A percentile compares a stretch with the other conserved stretches of the same genome.
Conservation (phyloP, 2,329 filamentous ascomycete species). For the Volutella citrinella region DNA sequence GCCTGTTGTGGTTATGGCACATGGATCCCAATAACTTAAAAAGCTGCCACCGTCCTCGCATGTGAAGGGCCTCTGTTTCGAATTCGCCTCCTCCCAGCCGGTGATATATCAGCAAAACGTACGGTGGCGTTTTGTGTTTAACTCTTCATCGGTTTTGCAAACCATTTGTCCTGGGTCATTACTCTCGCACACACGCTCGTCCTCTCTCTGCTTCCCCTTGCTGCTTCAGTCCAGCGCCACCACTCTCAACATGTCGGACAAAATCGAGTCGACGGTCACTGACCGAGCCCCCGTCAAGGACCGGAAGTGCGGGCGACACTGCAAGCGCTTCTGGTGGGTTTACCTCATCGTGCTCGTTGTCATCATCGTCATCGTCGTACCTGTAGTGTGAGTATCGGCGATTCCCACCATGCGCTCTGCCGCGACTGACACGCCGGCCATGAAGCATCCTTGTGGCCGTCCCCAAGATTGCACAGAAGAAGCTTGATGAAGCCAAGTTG, state of each 20-base stretch:
- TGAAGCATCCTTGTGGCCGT: constrained; percentile 54
- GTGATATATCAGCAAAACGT: no score
- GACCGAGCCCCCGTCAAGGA: constrained; percentile 32
- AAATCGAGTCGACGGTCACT: constrained; percentile 32
- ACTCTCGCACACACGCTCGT: no score
- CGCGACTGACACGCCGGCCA: neutral
- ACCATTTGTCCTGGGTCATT: no score
- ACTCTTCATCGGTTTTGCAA: no score
- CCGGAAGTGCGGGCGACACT: no score
- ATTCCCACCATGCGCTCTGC: neutral
- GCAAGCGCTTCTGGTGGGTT: constrained; percentile 60
- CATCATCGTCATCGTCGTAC: constrained; percentile 53
- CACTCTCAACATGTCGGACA: constrained; percentile 34
- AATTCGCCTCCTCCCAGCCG: no score
- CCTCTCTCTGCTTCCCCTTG: no score
- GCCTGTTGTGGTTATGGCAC: constrained; percentile 4
- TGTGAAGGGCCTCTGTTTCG: no score
- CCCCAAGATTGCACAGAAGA: constrained; percentile 54
- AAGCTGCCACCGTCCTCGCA: no score
- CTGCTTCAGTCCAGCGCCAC: neutral
- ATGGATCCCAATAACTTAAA: no score
- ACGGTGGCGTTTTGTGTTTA: no score
- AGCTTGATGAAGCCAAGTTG: constrained; percentile 52
- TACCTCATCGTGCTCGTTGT: constrained; percentile 50
- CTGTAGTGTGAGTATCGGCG: constrained; percentile 52